Evolutionary conservation across 2,329 filamentous ascomycete genomes (phyloP).

Genomic region (Thermoascus crustaceus): DNA sequence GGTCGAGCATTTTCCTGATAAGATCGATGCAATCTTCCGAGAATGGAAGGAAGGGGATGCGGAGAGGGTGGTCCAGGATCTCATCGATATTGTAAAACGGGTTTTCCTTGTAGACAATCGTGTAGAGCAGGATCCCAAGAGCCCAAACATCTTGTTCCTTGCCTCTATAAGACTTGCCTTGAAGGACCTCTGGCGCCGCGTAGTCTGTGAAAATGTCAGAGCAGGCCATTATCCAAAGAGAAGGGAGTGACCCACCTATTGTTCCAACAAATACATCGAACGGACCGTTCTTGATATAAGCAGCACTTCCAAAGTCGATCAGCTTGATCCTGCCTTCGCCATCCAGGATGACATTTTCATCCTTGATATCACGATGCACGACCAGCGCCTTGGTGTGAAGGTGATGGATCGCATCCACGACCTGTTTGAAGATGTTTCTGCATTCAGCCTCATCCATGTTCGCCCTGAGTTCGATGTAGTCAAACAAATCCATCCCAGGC

Average conservation of each 20-base stretch:
- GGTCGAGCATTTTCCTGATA: slow-evolving; percentile 83
- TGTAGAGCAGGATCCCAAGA: slow-evolving; percentile 91
- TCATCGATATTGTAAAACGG: slow-evolving; percentile 98
- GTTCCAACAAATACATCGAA: slow-evolving; percentile 99
- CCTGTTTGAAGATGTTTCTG: slow-evolving; percentile 89
- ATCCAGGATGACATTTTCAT: slow-evolving; percentile 94
- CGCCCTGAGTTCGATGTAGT: slow-evolving; percentile 92
- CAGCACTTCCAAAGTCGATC: slow-evolving; percentile 95
- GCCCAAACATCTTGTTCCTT: slow-evolving; percentile 99
- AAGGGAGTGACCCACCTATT: slow-evolving; percentile 60
- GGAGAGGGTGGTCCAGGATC: slow-evolving; percentile 93
- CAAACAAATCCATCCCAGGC: slow-evolving; percentile 96
- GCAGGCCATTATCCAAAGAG: not conserved
- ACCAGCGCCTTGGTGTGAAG: slow-evolving; percentile 84
- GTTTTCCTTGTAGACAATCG: slow-evolving; percentile 99
- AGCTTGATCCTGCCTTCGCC: slow-evolving; percentile 93
- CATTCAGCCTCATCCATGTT: slow-evolving; percentile 96
- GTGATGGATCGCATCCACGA: slow-evolving; percentile 81
- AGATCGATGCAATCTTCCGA: slow-evolving; percentile 87
- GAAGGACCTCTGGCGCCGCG: slow-evolving; percentile 93
- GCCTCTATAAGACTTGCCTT: slow-evolving; percentile 82
- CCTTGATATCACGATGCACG: slow-evolving; percentile 97
- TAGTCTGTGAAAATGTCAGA: slow-evolving; percentile 58
- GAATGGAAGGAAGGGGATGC: slow-evolving; percentile 61
- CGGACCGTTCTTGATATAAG: slow-evolving; percentile 95